Evolutionary conservation across 2,329 filamentous ascomycete species (phyloP).

Genomic region (Lasiodiplodia theobromae): DNA sequence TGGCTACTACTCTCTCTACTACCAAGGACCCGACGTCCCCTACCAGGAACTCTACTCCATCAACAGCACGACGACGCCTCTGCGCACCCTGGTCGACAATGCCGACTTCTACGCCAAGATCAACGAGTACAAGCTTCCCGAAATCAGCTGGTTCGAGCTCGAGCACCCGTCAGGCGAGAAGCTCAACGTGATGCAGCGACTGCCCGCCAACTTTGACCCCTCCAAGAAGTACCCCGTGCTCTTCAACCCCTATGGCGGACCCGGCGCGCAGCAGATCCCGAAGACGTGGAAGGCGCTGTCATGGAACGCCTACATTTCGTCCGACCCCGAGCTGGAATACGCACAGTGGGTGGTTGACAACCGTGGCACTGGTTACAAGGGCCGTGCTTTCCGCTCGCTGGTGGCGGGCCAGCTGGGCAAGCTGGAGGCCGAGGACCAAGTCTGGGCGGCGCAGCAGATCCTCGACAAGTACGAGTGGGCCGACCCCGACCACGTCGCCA

Average conservation of each 20-base stretch:
- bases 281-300: constrained; percentile 64
- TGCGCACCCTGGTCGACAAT: constrained; percentile 68
- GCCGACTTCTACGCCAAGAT: constrained; percentile 63
- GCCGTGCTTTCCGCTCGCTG: constrained; percentile 66
- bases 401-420: constrained; percentile 68
- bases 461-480: constrained; percentile 59
- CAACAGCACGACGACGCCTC: constrained; percentile 59
- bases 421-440: constrained; percentile 70
- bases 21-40: constrained; percentile 70
- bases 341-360: constrained; percentile 73
- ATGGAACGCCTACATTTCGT: constrained; percentile 70
- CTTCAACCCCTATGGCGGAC: constrained; percentile 73
- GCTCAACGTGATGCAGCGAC: constrained; percentile 69
- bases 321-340: constrained; percentile 72
- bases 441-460: constrained; percentile 69
- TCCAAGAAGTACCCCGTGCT: constrained; percentile 70
- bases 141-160: constrained; percentile 69
- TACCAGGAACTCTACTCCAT: constrained; percentile 71
- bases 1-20: constrained; percentile 71
- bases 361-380: constrained; percentile 70
- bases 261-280: constrained; percentile 66
- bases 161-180: constrained; percentile 66
- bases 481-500: constrained; percentile 66
- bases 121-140: constrained; percentile 67
- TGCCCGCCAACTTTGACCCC: constrained; percentile 70